Base-by-base conservation (phyloP, 148 eudicot species). In the Selenicereus undatus region DNA sequence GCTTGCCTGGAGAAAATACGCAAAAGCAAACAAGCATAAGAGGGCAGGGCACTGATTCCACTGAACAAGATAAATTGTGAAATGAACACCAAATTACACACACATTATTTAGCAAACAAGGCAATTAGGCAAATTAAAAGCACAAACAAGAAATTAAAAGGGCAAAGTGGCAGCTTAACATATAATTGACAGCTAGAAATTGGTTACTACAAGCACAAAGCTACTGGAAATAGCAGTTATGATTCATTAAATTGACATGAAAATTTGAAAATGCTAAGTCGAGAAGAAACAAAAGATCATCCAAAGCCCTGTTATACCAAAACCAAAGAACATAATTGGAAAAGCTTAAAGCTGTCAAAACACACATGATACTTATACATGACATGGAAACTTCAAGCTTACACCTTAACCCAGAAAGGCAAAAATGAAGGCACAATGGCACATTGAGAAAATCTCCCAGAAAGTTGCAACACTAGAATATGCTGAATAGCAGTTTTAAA, bases 61-160 rank as follows among this genome's bases (percentile, higher is more conserved):
- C n/a, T n/a, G n/a, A n/a, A n/a, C n/a, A n/a, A n/a, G n/a, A n/a
- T n/a, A n/a, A n/a, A n/a, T n/a, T n/a, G n/a, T n/a, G n/a, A n/a
- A n/a, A n/a, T n/a, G n/a, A n/a, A n/a, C n/a, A n/a, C n/a, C n/a
- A n/a, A n/a, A n/a, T n/a, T n/a, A n/a, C n/a, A n/a, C n/a, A n/a
- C n/a, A n/a, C n/a, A n/a, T n/a, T n/a, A n/a, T n/a, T n/a, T n/a
- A n/a, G n/a, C n/a, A n/a, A n/a, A n/a, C n/a, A n/a, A n/a, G n/a
- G n/a, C n/a, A n/a, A n/a, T n/a, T n/a, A 51, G 71, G 79, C 75
- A 74, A 78, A 79, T 70, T 75, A 51, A 83, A 74, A 83, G 79
- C 79, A 68, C 17, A 43, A 58, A n/a, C 11, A 66, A 14, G 54
- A 83, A n/a, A 6, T 45, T 71, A 58, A 43, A 4, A 77, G 18